A percentile compares a stretch with the other conserved stretches of the same genome.
Conservation (phyloP, 768 basidiomycete genomes). For the Gyrodon lividus region DNA sequence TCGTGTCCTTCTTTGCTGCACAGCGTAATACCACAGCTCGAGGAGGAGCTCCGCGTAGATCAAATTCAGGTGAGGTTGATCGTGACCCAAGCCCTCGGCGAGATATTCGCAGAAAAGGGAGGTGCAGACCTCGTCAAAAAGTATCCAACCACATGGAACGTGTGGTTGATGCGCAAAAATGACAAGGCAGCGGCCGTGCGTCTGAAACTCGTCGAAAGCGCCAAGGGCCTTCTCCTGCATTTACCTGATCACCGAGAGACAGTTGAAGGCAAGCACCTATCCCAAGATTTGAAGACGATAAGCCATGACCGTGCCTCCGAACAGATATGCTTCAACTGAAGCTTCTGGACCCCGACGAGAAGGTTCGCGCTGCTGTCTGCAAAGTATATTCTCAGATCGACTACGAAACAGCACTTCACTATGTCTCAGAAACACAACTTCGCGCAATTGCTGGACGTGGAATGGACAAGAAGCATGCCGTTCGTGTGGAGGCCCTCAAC, state of each 20-base stretch:
- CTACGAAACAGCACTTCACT: conserved; percentile 87
- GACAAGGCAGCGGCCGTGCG: conserved; percentile 75
- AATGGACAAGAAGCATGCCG: conserved; percentile 76
- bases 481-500: conserved; percentile 74
- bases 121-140: conserved; percentile 73
- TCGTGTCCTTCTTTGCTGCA: conserved; percentile 80
- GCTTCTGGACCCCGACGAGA: conserved; percentile 86
- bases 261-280: conserved; percentile 63
- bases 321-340: conserved; percentile 62
- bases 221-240: conserved; percentile 57
- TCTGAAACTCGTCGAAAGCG: conserved; percentile 73
- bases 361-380: conserved; percentile 83
- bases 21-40: conserved; percentile 90
- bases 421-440: conserved; percentile 65
- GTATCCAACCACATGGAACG: conserved; percentile 81
- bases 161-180: conserved; percentile 76
- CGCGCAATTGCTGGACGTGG: conserved; percentile 66
- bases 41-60: conserved; percentile 84
- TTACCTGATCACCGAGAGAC: conserved; percentile 65
- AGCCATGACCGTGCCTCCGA: conserved; percentile 7
- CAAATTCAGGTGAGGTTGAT: conserved; percentile 68
- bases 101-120: conserved; percentile 83
- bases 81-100: conserved; percentile 84
- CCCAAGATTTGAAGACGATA: neutral
- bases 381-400: conserved; percentile 79